Evolutionary conservation across 306 rosid species (phyloP).

Genomic region (Glycine latifolia): DNA sequence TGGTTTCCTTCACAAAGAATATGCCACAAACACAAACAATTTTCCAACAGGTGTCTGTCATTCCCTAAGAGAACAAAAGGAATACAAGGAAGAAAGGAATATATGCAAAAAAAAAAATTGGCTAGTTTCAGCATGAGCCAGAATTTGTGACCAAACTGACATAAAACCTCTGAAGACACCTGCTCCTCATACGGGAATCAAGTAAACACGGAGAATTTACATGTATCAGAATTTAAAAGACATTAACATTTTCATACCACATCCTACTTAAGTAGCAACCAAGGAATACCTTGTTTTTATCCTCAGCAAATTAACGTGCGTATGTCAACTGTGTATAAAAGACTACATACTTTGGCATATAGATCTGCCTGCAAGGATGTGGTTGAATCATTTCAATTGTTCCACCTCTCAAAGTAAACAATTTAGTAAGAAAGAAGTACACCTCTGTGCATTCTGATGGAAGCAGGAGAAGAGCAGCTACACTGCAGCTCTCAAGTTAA

Average conservation of each 20-base stretch:
- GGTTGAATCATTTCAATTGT: slow-evolving; percentile 36
- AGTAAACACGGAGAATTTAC: slow-evolving; percentile 27
- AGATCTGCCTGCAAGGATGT: slow-evolving; percentile 74
- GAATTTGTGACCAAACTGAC: slow-evolving; percentile 28
- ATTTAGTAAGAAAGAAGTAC: slow-evolving; percentile 46
- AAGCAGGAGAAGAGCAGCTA: slow-evolving; percentile 88
- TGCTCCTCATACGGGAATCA: slow-evolving; percentile 9
- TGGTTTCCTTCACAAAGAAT: slow-evolving; percentile 25
- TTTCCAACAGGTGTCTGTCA: slow-evolving; percentile 16
- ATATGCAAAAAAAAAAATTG: neutral
- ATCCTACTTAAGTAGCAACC: slow-evolving; percentile 35
- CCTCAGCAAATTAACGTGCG: slow-evolving; percentile 97
- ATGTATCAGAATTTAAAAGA: slow-evolving; percentile 20
- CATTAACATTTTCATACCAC: slow-evolving; percentile 31
- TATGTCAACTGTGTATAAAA: slow-evolving; percentile 85
- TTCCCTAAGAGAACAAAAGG: slow-evolving; percentile 11
- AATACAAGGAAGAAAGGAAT: slow-evolving; percentile 29
- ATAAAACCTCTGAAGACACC: slow-evolving; percentile 16
- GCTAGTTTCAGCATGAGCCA: slow-evolving; percentile 23
- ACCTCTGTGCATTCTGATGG: slow-evolving; percentile 88
- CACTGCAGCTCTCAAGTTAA: slow-evolving; percentile 82
- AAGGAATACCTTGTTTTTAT: slow-evolving; percentile 77
- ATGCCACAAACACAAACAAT: slow-evolving; percentile 29
- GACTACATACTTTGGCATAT: slow-evolving; percentile 91
- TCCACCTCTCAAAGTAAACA: slow-evolving; percentile 39